Percentiles rank a stretch among this genome's conserved stretches.
Evolutionary conservation across 352 stramenopile genomes (phyloP).

Genomic region (Achlya hypogyna): DNA sequence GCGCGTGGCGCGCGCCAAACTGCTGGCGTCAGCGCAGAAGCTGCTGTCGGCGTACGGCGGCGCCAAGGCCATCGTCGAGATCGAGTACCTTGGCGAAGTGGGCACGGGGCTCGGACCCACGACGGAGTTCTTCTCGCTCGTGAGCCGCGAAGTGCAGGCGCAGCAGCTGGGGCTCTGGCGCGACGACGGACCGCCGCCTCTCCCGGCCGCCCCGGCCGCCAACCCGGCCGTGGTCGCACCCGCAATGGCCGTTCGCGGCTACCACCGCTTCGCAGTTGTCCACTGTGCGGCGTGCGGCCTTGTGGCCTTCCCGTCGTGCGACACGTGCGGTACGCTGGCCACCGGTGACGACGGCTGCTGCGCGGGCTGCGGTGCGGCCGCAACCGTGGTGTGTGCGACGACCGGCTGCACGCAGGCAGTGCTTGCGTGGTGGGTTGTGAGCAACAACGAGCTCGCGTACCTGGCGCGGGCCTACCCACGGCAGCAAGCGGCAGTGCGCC

Average conservation of each 20-base stretch:
- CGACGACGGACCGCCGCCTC: slow-evolving; percentile 25
- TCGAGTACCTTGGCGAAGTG: slow-evolving; percentile 72
- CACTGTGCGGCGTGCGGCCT: slow-evolving; percentile 41
- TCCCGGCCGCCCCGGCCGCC: slow-evolving; percentile 14
- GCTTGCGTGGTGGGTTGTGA: slow-evolving; percentile 59
- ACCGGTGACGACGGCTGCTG: slow-evolving; percentile 30
- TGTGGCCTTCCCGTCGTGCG: slow-evolving; percentile 42
- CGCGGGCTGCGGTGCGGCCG: not conserved
- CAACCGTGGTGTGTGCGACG: not conserved
- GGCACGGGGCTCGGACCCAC: slow-evolving; percentile 61
- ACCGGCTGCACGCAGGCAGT: not conserved
- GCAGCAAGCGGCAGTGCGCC: slow-evolving; percentile 30
- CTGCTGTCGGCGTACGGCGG: slow-evolving; percentile 60
- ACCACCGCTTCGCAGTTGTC: slow-evolving; percentile 61
- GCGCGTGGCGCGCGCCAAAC: slow-evolving; percentile 42
- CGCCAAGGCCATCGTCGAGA: slow-evolving; percentile 68
- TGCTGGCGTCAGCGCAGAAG: slow-evolving; percentile 66
- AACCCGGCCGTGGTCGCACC: slow-evolving; percentile 11
- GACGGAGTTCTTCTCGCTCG: slow-evolving; percentile 70
- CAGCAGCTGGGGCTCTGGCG: slow-evolving; percentile 49
- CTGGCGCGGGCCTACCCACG: slow-evolving; percentile 50
- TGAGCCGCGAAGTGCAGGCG: slow-evolving; percentile 61
- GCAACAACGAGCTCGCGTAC: slow-evolving; percentile 56
- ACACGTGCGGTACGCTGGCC: slow-evolving; percentile 36
- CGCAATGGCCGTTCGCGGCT: slow-evolving; percentile 44